A percentile compares a stretch with the other conserved stretches of the same genome.
Evolutionary conservation across 1,139 yeast species (phyloP).

Genomic region (Hyphopichia wangnamkhiaoensis): DNA sequence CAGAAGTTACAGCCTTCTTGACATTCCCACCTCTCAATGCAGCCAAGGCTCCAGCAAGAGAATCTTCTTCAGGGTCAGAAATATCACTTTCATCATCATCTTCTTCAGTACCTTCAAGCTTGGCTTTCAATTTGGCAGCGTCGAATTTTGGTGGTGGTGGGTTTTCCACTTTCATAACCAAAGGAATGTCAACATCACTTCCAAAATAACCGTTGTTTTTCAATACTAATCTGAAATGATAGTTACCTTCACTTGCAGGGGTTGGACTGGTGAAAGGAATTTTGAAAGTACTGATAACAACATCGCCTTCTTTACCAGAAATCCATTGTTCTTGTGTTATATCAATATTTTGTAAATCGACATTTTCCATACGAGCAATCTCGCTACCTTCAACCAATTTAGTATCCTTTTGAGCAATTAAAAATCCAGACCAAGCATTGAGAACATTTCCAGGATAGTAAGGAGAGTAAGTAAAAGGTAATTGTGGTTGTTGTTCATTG

Average conservation of each 20-base stretch:
- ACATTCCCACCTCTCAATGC: slow-evolving; percentile 57
- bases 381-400: slow-evolving; percentile 66
- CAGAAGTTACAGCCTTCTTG: slow-evolving; percentile 31
- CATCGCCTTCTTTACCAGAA: slow-evolving; percentile 44
- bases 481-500: slow-evolving; percentile 62
- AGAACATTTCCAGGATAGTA: slow-evolving; percentile 61
- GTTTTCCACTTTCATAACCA: slow-evolving; percentile 59
- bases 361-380: slow-evolving; percentile 56
- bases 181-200: slow-evolving; percentile 66
- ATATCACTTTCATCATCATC: slow-evolving; percentile 51
- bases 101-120: slow-evolving; percentile 23
- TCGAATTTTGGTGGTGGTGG: slow-evolving; percentile 34
- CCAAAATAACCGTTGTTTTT: slow-evolving; percentile 73
- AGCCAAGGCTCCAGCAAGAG: slow-evolving; percentile 67
- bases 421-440: slow-evolving; percentile 66
- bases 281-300: slow-evolving; percentile 69
- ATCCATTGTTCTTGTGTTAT: slow-evolving; percentile 51
- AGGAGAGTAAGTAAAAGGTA: slow-evolving; percentile 71
- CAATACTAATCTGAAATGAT: slow-evolving; percentile 63
- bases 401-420: slow-evolving; percentile 73
- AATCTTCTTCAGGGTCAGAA: slow-evolving; percentile 66
- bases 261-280: slow-evolving; percentile 71
- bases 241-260: slow-evolving; percentile 64
- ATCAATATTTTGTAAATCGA: slow-evolving; percentile 56
- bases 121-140: slow-evolving; percentile 14